A percentile compares a stretch with the other conserved stretches of the same genome.
Conservation (phyloP, 2,329 filamentous ascomycete genomes). For the Cladophialophora immunda region DNA sequence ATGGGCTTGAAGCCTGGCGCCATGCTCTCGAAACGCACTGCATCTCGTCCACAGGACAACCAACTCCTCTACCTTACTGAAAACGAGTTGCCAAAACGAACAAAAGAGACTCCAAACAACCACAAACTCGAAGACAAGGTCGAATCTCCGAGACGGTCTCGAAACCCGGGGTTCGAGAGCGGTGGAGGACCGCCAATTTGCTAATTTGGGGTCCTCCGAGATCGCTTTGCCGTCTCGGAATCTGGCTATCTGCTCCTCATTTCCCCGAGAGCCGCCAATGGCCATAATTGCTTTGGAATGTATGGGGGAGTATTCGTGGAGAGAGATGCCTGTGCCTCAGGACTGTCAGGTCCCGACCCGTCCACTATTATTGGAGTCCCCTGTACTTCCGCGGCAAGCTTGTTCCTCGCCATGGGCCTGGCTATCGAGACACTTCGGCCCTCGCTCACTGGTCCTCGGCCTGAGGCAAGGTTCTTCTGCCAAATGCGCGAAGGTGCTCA, state of each 20-base stretch:
- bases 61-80: not conserved
- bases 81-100: not conserved
- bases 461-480: too few species aligned
- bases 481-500: too few species aligned
- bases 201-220: constrained; percentile 2
- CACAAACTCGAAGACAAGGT: not conserved
- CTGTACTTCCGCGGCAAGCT: not conserved
- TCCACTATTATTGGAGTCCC: not conserved
- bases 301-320: not conserved
- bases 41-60: not conserved
- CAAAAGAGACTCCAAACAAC: not conserved
- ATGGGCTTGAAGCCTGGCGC: not conserved
- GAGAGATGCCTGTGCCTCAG: not conserved
- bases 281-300: not conserved
- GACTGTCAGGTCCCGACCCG: not conserved
- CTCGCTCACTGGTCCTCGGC: not conserved
- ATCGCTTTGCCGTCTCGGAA: constrained; percentile 1
- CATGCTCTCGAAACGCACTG: not conserved
- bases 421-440: too few species aligned
- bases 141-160: constrained; percentile 3
- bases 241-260: constrained; percentile 1
- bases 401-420: not conserved
- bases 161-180: not conserved
- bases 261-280: not conserved
- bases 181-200: not conserved